These are phyloP conservation scores for Boletus vinaceobasis DNA, from an alignment of 768 basidiomycete species.

Conservation along the genomic window DNA sequence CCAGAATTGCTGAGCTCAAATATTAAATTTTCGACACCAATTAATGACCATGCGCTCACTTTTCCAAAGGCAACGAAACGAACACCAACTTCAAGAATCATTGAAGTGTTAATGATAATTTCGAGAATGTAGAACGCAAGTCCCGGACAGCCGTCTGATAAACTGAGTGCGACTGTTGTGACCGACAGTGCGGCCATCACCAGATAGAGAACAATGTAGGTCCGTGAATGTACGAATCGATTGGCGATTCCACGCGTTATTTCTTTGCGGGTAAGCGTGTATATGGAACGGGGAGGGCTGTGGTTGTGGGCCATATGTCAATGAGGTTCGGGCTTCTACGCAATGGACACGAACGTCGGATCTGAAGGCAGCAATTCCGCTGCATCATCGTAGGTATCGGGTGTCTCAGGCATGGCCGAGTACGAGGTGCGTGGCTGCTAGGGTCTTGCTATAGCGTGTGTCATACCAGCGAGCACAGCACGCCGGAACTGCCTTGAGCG, in stretches of 20 bases:
- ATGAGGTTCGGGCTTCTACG: slow-evolving; percentile 5
- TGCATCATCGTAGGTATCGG: slow-evolving; percentile 29
- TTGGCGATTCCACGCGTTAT: slow-evolving; percentile 84
- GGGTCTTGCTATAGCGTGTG: background rate
- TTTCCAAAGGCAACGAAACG: slow-evolving; percentile 91
- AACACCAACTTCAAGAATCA: slow-evolving; percentile 92
- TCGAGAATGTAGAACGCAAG: slow-evolving; percentile 88
- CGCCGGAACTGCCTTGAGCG: background rate
- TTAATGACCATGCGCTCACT: slow-evolving; percentile 46
- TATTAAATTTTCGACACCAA: slow-evolving; percentile 2
- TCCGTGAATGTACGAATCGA: slow-evolving; percentile 82
- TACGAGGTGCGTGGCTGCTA: slow-evolving; percentile 1
- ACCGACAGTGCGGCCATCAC: slow-evolving; percentile 85
- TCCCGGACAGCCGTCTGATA: slow-evolving; percentile 82
- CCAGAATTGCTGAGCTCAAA: slow-evolving; percentile 80
- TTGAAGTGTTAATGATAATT: slow-evolving; percentile 80
- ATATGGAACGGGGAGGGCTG: slow-evolving; percentile 78
- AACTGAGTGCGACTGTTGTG: slow-evolving; percentile 79
- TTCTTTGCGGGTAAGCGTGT: slow-evolving; percentile 78
- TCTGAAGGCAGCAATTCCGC: slow-evolving; percentile 31
- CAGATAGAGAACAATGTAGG: slow-evolving; percentile 86
- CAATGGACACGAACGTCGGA: slow-evolving; percentile 29
- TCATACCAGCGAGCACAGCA: slow-evolving; percentile 3
- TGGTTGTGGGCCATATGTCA: slow-evolving; percentile 16
- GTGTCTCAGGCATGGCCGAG: slow-evolving; percentile 36